Evolutionary conservation across 2,329 filamentous ascomycete genomes (phyloP).

Genomic region (Orbilia brochopaga): DNA sequence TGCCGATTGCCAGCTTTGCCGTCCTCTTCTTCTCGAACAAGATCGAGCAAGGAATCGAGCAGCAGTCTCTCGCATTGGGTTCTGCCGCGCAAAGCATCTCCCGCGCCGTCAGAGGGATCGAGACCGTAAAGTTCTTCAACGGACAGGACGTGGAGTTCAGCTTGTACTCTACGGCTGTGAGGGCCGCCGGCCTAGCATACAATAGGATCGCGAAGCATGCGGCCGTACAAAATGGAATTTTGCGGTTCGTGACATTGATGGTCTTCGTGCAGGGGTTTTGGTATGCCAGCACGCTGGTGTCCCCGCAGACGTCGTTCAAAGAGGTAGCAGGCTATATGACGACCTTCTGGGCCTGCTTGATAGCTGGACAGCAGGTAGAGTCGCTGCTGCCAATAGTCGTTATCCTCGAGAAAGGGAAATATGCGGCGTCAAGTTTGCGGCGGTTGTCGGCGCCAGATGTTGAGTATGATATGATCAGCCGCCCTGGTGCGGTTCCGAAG

Average conservation of each 20-base stretch:
- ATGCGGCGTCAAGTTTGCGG: slow-evolving; percentile 71
- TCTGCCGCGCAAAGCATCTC: slow-evolving; percentile 71
- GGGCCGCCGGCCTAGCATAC: slow-evolving; percentile 68
- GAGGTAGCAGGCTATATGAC: slow-evolving; percentile 63
- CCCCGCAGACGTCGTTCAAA: slow-evolving; percentile 69
- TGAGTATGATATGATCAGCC: slow-evolving; percentile 27
- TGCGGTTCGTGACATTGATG: slow-evolving; percentile 74
- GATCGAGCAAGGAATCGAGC: slow-evolving; percentile 33
- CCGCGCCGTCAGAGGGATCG: slow-evolving; percentile 76
- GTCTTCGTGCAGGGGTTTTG: slow-evolving; percentile 92
- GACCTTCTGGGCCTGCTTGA: slow-evolving; percentile 82
- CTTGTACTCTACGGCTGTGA: slow-evolving; percentile 68
- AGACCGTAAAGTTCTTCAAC: slow-evolving; percentile 85
- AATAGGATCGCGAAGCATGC: slow-evolving; percentile 71
- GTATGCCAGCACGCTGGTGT: slow-evolving; percentile 77
- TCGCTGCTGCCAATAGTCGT: slow-evolving; percentile 77
- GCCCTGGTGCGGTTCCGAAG: slow-evolving; percentile 55
- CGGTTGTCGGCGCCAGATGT: slow-evolving; percentile 42
- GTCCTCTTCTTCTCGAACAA: slow-evolving; percentile 36
- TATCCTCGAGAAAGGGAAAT: slow-evolving; percentile 77
- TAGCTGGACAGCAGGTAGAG: slow-evolving; percentile 76
- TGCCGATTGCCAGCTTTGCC: slow-evolving; percentile 69
- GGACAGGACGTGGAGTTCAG: slow-evolving; percentile 72
- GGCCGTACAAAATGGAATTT: slow-evolving; percentile 73
- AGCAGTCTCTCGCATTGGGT: slow-evolving; percentile 38